Percentiles rank a stretch among this genome's conserved stretches.
phyloP scores from a whole-genome alignment of 2,329 filamentous ascomycete species.

The Ophiocordyceps unilateralis region DNA sequence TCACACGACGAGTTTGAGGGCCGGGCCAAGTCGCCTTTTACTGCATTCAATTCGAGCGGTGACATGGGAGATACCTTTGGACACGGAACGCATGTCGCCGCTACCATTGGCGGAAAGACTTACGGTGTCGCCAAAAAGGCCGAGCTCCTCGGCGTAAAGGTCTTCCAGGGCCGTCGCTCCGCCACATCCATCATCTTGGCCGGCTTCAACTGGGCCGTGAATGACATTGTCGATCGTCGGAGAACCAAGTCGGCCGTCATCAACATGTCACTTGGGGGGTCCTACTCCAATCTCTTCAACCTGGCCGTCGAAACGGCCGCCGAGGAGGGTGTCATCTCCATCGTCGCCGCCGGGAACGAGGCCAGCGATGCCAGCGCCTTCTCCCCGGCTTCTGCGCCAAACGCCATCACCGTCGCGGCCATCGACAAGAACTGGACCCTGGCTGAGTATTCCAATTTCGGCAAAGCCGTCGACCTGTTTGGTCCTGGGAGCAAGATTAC shows the following conservation, averaged over 20 bases:
- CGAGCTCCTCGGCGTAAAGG: slow-evolving; percentile 27
- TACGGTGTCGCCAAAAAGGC: slow-evolving; percentile 26
- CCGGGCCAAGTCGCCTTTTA: slow-evolving; percentile 22
- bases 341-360: slow-evolving; percentile 38
- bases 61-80: slow-evolving; percentile 15
- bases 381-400: slow-evolving; percentile 15
- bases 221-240: slow-evolving; percentile 23
- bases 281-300: slow-evolving; percentile 28
- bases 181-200: slow-evolving; percentile 14
- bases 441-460: slow-evolving; percentile 33
- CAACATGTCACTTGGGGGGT: slow-evolving; percentile 38
- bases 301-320: slow-evolving; percentile 27
- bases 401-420: slow-evolving; percentile 17
- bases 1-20: slow-evolving; percentile 36
- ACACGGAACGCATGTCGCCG: slow-evolving; percentile 24
- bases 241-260: slow-evolving; percentile 26
- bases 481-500: slow-evolving; percentile 29
- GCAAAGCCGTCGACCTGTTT: slow-evolving; percentile 29
- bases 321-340: slow-evolving; percentile 27
- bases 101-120: slow-evolving; percentile 17
- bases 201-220: slow-evolving; percentile 24
- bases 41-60: slow-evolving; percentile 7
- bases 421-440: slow-evolving; percentile 19
- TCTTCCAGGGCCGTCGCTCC: slow-evolving; percentile 16
- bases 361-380: slow-evolving; percentile 9